Percentiles rank a stretch among this genome's conserved stretches.
phyloP scores from a whole-genome alignment of 306 rosid species.

The Trifolium dubium region DNA sequence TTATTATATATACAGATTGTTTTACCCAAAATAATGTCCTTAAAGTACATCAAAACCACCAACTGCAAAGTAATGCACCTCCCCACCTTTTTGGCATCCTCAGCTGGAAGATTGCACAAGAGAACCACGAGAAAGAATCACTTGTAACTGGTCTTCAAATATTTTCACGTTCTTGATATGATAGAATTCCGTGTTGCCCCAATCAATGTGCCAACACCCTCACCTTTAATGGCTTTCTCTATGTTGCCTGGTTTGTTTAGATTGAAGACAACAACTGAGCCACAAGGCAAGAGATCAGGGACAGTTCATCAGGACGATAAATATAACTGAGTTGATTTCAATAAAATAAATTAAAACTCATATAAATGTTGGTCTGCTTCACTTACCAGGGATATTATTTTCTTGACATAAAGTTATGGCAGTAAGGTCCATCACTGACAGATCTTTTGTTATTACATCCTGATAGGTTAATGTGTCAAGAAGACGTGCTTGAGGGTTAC shows the following conservation, averaged over 20 bases:
- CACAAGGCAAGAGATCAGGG: constrained; percentile 21
- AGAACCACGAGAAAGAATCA: constrained; percentile 38
- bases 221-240: constrained; percentile 83
- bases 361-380: constrained; percentile 14
- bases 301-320: constrained; percentile 27
- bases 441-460: constrained; percentile 83
- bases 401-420: constrained; percentile 96
- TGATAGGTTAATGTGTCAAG: constrained; percentile 78
- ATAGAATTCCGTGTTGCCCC: constrained; percentile 65
- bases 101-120: constrained; percentile 31
- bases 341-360: neutral
- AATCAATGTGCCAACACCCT: constrained; percentile 87
- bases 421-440: constrained; percentile 97
- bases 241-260: constrained; percentile 86
- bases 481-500: constrained; percentile 79
- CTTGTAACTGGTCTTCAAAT: constrained; percentile 20
- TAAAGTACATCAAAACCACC: constrained; percentile 29
- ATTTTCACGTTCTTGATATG: constrained; percentile 56
- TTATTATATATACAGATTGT: constrained; percentile 48
- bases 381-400: constrained; percentile 90
- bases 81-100: constrained; percentile 31
- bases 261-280: constrained; percentile 93
- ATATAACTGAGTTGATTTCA: constrained; percentile 8
- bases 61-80: constrained; percentile 31
- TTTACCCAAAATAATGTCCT: constrained; percentile 12